Evolutionary conservation across 352 stramenopile genomes (phyloP), one percentile per base, ranked within the genome.

Genomic region (Globisporangium carolinianum): DNA sequence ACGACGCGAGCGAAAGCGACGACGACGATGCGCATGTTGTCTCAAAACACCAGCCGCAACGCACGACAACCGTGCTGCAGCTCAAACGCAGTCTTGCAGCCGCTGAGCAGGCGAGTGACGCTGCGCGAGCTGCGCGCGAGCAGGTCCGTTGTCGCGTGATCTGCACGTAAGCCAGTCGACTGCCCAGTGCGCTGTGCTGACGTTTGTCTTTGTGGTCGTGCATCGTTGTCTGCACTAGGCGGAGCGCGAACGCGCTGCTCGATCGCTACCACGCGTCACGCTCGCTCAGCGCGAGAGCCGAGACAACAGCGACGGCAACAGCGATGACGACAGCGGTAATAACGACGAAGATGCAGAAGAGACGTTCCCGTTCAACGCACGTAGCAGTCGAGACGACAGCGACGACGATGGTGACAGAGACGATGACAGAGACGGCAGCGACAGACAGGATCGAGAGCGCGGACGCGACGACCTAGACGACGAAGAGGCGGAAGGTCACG

Each of bases 51-150:
- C 51, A 49, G 45, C n/a, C 18, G 15, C 51, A 55, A 32, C 54
- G 64, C 17, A 57, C 59, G n/a, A 42, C 61, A 42, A 69, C 72
- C 3, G 67, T 84, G 46, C 56, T 75, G 11, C 65, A 76, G 45
- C 59, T 86, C 9, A 75, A 76, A 43, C 69, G 68, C 53, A 67
- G 66, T 38, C 58, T 84, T 4, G 65, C 68, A n/a, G 63, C 79
- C 12, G 73, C 73, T 36, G 73, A 86, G 52, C 67, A 58, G 47
- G 59, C 60, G 6, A 80, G 58, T 37, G 56, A 70, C 50, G 72
- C 67, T 47, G 72, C 63, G 0, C 58, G 68, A 50, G 62, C 74
- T 14, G 73, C 69, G 6, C 55, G 73, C 47, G 60, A 51, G 14
- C 66, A 80, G 67, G 72, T 86, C 6, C 14, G 43, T 10, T 51